A percentile compares a stretch with the other conserved stretches of the same genome.
These are phyloP conservation scores for Exophiala aquamarina DNA, from an alignment of 2,329 filamentous ascomycete species.

Conservation along the genomic window DNA sequence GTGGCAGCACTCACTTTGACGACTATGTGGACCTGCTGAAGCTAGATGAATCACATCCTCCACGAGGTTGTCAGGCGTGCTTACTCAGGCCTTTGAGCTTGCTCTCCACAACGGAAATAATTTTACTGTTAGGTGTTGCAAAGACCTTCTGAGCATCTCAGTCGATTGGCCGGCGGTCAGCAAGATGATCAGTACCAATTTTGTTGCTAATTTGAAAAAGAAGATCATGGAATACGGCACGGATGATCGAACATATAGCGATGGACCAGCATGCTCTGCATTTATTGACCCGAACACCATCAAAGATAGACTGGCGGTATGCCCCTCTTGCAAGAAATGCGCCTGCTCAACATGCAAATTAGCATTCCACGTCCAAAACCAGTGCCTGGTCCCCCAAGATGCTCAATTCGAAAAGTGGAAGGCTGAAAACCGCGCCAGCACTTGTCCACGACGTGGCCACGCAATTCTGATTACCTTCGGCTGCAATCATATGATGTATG, in stretches of 20 bases:
- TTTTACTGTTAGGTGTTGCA: conserved; percentile 18
- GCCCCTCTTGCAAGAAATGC: conserved; percentile 40
- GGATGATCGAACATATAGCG: conserved; percentile 54
- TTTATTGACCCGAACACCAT: conserved; percentile 47
- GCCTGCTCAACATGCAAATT: conserved; percentile 57
- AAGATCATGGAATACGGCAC: conserved; percentile 54
- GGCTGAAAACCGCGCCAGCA: conserved; percentile 68
- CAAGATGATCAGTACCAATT: conserved; percentile 1
- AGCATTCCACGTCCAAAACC: conserved; percentile 39
- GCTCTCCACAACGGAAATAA: conserved; percentile 12
- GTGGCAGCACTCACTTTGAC: conserved; percentile 5
- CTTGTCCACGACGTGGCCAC: conserved; percentile 71
- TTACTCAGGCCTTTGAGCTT: conserved; percentile 1
- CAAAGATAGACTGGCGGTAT: conserved; percentile 38
- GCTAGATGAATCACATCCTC: conserved; percentile 6
- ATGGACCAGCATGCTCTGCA: conserved; percentile 40
- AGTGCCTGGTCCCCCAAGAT: conserved; percentile 28
- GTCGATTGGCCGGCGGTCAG: conserved; percentile 1
- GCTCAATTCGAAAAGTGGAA: conserved; percentile 55
- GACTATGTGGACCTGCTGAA: conserved; percentile 5
- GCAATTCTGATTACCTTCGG: conserved; percentile 36
- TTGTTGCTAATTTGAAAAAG: conserved; percentile 33
- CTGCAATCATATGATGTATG: conserved; percentile 38
- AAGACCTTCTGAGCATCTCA: neutral
- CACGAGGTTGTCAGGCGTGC: conserved; percentile 10